Base-by-base conservation (phyloP, 1,284 basidiomycete species). In the Earliella scabrosa region DNA sequence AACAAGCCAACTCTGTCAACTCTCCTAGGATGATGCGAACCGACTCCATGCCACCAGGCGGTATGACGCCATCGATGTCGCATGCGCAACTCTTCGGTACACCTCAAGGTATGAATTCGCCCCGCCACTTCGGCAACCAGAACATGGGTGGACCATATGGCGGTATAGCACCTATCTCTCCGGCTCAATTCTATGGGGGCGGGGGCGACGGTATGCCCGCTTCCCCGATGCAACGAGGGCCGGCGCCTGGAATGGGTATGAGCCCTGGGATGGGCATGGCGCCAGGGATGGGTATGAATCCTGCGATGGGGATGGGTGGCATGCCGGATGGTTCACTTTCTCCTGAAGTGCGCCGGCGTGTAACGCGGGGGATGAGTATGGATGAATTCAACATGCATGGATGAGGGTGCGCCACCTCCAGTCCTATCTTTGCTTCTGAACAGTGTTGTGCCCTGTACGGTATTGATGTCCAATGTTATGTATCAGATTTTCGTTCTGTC, bases 31-130 rank as follows among this genome's bases (percentile, higher is more conserved):
- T 56, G 31, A 52, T 46, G 2, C 61, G 56, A 38, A 50, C 46
- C n/a, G 29, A 35, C 29, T 60, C 61, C 9, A 54, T 59, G 32
- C 58, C 58, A 10, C 54, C 58, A 14, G 60, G 60, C 39, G 45
- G 44, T 9, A 57, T 60, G 50, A 59, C 52, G 4, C 52, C 56
- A 4, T 55, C 43, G 45, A 52, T 58, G 50, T 54, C 54, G 27
- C 61, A 55, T 39, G 59, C 45, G 14, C 61, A 58, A 29, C 50
- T 60, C 26, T 62, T 57, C 56, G 52, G 52, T 47, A 47, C 56
- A 2, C 60, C 59, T 1, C 60, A 57, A 18, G 51, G 55, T 31
- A 62, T 65, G 61, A 73, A 47, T 72, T 85, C 71, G 21, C 68
- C 71, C 14, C 58, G 72, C 60, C 63, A 71, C n/a, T 66, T 64